Base-by-base conservation (phyloP, 2,329 filamentous ascomycete genomes). In the Fonsecaea monophora region DNA sequence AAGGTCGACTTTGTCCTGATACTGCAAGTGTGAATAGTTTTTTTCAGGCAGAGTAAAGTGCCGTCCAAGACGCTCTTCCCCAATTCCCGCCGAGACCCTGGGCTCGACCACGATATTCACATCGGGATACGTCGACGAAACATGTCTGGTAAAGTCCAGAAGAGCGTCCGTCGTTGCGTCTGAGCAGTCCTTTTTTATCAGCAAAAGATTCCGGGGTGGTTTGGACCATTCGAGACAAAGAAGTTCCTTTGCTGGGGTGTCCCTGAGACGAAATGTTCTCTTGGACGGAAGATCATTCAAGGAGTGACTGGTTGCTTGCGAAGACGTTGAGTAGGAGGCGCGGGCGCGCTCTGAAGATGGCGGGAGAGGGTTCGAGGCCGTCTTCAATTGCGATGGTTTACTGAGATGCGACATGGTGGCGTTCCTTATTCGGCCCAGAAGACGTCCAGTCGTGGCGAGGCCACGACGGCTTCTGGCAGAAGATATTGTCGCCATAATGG, bases 51-150 rank as follows among this genome's bases (percentile, higher is more conserved):
- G 37, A 38, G 62, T 58, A 55, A 67, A 71, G 56, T 66, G 58
- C 42, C 68, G 45, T 53, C 65, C 67, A 7, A 67, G 68, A 6
- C 71, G 42, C 7, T 68, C 61, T 35, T 54, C 82, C 76, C 96
- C 91, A 37, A 97, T 82, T 67, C 89, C 84, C 5, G 85, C 77
- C 2, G 94, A 93, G 15, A 93, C 87, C 57, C 88, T 84, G 2
- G 86, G 88, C 78, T 98, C 95, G 72, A 98, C 89, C 10, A 98
- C 87, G 57, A 98, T 84, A 74, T 92, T 90, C 69, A 94, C 87
- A 60, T 87, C 86, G 0, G 92, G 90, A 77, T 98, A 97, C 66
- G 92, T 92, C 68, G 83, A 84, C 72, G 89, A 87, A 66, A 97
- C 86, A 78, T 98, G 91, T 72, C 86, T 90, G 70, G 82, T 82